Conservation (phyloP, 2,329 filamentous ascomycete genomes). For the Aspergillus sojae region DNA sequence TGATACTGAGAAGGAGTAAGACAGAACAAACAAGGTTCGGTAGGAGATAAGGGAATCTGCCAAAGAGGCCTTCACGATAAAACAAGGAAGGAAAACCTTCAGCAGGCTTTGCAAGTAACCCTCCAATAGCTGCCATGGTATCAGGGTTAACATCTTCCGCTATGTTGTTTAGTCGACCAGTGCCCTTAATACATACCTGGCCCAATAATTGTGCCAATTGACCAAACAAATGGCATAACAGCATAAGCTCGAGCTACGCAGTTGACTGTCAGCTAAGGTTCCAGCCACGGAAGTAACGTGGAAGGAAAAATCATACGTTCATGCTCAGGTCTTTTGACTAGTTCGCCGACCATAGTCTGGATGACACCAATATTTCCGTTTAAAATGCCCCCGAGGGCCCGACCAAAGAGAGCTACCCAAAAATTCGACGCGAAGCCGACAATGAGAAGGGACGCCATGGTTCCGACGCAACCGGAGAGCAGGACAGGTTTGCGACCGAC, state of each 20-base stretch:
- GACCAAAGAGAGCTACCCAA: slow-evolving; percentile 76
- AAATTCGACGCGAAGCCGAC: slow-evolving; percentile 83
- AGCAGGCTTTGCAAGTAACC: slow-evolving; percentile 78
- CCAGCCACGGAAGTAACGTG: not conserved
- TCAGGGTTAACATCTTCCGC: slow-evolving; percentile 15
- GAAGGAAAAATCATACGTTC: slow-evolving; percentile 65
- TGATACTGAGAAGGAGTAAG: slow-evolving; percentile 75
- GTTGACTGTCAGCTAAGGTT: slow-evolving; percentile 13
- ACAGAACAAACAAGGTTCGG: slow-evolving; percentile 83
- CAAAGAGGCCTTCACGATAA: slow-evolving; percentile 69
- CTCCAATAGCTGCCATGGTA: slow-evolving; percentile 68
- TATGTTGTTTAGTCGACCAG: not conserved
- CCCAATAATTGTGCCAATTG: slow-evolving; percentile 84
- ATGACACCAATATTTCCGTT: slow-evolving; percentile 93
- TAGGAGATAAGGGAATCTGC: slow-evolving; percentile 79
- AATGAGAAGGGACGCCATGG: slow-evolving; percentile 78
- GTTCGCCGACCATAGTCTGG: slow-evolving; percentile 88
- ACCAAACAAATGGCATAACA: slow-evolving; percentile 95
- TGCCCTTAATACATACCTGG: slow-evolving; percentile 48
- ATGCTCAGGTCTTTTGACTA: slow-evolving; percentile 80
- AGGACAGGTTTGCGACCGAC: slow-evolving; percentile 85
- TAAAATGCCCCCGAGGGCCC: slow-evolving; percentile 76
- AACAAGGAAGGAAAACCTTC: slow-evolving; percentile 73
- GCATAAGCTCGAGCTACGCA: slow-evolving; percentile 75
- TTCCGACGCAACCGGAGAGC: slow-evolving; percentile 77